Conservation (phyloP, 148 eudicot species). For the Tetragonia tetragonoides region DNA sequence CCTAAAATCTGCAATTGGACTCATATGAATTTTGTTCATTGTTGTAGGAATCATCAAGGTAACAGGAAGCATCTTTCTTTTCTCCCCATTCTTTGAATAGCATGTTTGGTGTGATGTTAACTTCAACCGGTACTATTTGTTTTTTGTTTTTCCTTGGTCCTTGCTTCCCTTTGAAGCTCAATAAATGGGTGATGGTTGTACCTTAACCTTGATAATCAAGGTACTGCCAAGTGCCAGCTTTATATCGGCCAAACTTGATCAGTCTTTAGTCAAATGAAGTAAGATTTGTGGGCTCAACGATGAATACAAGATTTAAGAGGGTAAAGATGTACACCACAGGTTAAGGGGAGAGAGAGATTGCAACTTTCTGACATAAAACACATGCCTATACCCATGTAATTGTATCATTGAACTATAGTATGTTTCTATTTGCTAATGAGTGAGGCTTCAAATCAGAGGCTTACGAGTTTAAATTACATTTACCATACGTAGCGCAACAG, state of each 20-base stretch:
- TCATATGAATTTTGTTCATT: background rate
- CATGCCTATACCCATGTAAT: background rate
- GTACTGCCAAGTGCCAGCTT: background rate
- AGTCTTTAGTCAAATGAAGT: constrained; percentile 15
- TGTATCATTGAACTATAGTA: constrained; percentile 5
- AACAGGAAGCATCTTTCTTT: background rate
- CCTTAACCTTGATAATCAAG: constrained; percentile 3
- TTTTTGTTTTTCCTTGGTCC: background rate
- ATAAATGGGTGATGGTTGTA: constrained; percentile 2
- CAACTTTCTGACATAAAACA: constrained; percentile 2
- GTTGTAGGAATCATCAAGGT: background rate
- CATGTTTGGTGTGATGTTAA: constrained; percentile 3
- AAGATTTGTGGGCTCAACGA: constrained; percentile 18
- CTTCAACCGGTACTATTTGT: background rate
- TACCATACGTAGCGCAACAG: too few relatives aligned
- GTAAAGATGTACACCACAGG: constrained; percentile 6
- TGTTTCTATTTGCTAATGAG: background rate
- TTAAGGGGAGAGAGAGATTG: background rate
- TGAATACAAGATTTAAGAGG: constrained; percentile 7
- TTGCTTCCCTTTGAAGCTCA: background rate
- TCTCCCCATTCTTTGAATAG: background rate
- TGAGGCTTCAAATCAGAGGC: background rate
- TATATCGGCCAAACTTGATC: background rate
- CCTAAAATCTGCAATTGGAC: too few relatives aligned
- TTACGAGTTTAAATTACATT: too few relatives aligned